Evolutionary conservation across 164 flowering plant genomes (phyloP).

Genomic region (Stephania yunnanensis): DNA sequence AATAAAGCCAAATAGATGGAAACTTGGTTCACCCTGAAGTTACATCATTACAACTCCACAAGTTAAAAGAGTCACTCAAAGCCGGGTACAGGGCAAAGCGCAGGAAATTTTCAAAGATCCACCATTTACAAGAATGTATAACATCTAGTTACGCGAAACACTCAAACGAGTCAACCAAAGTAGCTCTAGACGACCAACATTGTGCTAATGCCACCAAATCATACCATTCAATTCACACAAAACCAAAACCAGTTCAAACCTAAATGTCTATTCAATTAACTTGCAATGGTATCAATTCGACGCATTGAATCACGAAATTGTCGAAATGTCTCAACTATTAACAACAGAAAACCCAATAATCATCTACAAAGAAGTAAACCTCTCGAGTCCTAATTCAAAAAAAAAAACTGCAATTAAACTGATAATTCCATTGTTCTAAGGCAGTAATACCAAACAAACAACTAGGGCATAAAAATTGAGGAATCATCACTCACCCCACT

Average conservation of each 20-base stretch:
- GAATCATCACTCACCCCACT: slow-evolving; percentile 37
- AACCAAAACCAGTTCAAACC: neutral
- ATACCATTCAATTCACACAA: neutral
- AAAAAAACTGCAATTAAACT: no score
- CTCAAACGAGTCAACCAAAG: neutral
- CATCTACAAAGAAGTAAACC: neutral
- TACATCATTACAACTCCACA: slow-evolving; percentile 4
- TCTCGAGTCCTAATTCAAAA: neutral
- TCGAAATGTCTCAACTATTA: neutral
- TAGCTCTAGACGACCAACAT: neutral
- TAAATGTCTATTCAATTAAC: neutral
- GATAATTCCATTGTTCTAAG: neutral
- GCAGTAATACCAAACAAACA: neutral
- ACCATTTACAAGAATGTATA: neutral
- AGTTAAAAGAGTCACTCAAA: neutral
- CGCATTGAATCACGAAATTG: no score
- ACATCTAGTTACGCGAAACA: neutral
- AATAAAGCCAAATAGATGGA: slow-evolving; percentile 57
- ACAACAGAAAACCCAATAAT: neutral
- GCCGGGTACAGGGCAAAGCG: neutral
- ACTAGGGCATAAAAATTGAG: neutral
- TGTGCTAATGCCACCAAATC: neutral
- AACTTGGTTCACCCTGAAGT: slow-evolving; percentile 60
- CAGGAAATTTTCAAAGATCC: neutral
- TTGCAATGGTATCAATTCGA: no score